These are phyloP conservation scores for Solanum paucissectum DNA, from an alignment of 257 asterid genomes.

Conservation along the genomic window DNA sequence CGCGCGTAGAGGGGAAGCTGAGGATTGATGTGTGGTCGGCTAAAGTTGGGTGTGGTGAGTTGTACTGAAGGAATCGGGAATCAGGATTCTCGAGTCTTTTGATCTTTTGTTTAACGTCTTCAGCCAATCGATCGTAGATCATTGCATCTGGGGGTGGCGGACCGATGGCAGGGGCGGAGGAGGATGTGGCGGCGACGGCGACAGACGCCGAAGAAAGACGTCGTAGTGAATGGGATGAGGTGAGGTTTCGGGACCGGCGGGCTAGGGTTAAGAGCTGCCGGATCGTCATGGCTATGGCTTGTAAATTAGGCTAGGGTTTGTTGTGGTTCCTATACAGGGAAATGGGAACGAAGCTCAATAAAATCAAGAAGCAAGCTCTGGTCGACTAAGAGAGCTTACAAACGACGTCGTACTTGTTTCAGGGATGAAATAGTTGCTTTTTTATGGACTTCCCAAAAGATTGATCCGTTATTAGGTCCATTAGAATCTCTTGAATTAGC, in stretches of 20 bases:
- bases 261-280: conserved; percentile 62
- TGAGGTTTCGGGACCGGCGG: conserved; percentile 33
- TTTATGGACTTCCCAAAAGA: not conserved
- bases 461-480: not conserved
- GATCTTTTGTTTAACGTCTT: conserved; percentile 49
- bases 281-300: conserved; percentile 31
- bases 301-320: conserved; percentile 18
- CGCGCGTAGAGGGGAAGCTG: conserved; percentile 55
- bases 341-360: not conserved
- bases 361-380: not conserved
- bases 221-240: conserved; percentile 13
- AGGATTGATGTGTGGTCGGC: conserved; percentile 61
- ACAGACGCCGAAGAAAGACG: conserved; percentile 38
- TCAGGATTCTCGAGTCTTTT: conserved; percentile 56
- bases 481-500: not conserved
- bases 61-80: conserved; percentile 51
- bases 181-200: conserved; percentile 9
- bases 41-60: conserved; percentile 51
- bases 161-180: conserved; percentile 19
- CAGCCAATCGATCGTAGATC: conserved; percentile 84
- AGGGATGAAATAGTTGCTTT: not conserved
- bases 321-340: not conserved
- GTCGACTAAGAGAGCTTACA: not conserved
- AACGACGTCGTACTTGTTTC: not conserved
- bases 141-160: conserved; percentile 66